A percentile compares a stretch with the other conserved stretches of the same genome.
Evolutionary conservation across 2,329 filamentous ascomycete genomes (phyloP).

Genomic region (Raffaelea albimanens): DNA sequence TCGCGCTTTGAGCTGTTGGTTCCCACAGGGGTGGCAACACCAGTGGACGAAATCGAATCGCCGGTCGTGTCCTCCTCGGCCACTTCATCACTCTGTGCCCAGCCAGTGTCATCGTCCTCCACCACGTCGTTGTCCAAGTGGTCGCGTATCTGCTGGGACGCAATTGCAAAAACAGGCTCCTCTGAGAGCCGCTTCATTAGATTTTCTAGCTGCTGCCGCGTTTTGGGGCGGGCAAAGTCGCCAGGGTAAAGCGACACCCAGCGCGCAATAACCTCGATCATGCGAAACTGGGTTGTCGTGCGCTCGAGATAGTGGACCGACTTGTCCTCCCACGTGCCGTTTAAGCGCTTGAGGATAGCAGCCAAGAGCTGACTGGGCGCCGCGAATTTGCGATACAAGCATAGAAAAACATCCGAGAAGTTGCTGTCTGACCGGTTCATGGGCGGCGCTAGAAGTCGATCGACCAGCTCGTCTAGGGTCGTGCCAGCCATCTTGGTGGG

Average conservation of each 20-base stretch:
- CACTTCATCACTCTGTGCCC: conserved; percentile 74
- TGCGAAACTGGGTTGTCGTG: conserved; percentile 71
- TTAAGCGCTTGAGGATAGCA: conserved; percentile 68
- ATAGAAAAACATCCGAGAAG: conserved; percentile 81
- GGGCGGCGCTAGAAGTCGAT: conserved; percentile 73
- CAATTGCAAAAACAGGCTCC: conserved; percentile 73
- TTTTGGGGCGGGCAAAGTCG: conserved; percentile 76
- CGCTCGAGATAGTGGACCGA: conserved; percentile 62
- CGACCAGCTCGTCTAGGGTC: conserved; percentile 65
- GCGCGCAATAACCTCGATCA: conserved; percentile 73
- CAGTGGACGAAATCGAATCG: not conserved
- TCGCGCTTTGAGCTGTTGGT: conserved; percentile 12
- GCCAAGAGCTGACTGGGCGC: conserved; percentile 69
- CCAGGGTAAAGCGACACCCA: conserved; percentile 89
- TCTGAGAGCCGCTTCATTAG: conserved; percentile 68
- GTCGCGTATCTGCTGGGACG: conserved; percentile 75
- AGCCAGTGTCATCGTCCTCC: conserved; percentile 86
- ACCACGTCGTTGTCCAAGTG: conserved; percentile 62
- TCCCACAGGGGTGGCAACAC: conserved; percentile 8
- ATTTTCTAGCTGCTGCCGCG: conserved; percentile 59
- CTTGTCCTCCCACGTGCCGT: conserved; percentile 58
- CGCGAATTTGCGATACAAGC: conserved; percentile 88
- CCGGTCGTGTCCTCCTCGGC: conserved; percentile 6
- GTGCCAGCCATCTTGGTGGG: conserved; percentile 43
- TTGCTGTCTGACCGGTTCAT: conserved; percentile 83